Evolutionary conservation across 2,329 filamentous ascomycete species (phyloP), one percentile per base, ranked within the genome.

Genomic region (Penicillium sp.): DNA sequence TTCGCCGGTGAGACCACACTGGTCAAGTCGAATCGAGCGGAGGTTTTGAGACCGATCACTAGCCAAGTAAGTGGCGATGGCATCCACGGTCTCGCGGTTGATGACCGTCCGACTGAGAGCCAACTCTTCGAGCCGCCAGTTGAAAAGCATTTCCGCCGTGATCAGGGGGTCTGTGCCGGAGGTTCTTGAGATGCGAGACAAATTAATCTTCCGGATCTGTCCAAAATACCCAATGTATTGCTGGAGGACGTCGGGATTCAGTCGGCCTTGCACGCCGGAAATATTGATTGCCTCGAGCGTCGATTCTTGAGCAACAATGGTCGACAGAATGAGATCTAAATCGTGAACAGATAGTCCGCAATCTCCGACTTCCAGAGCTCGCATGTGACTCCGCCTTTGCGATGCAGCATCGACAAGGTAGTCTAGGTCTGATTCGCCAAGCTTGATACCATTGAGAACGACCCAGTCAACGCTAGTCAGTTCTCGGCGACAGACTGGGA

Each of bases 381-480:
- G 83, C 49, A 90, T 77, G 63, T 87, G 84, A 53, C 86, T 87
- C 24, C 77, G 77, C 59, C 81, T 79, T 56, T 88, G 85, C 1
- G 86, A 86, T 9, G 86, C 84, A n/a, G 86, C 86, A 59, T 86
- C 86, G 43, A 89, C 84, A 43, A 88, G 65, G 62, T 77, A 80
- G 59, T 90, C 87, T 49, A 90, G 74, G 70, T 90, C 88, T 0
- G 85, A 84, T 50, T 90, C 87, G 39, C 85, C 86, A n/a, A 90
- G 79, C 56, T 83, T 81, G 57, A 90, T 87, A 11, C 86, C 86
- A 56, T 85, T 89, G 55, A 90, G 72, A 21, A 83, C 79, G 49
- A 90, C 82, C 87, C 87, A 90, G 67, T 88, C 85, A 16, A 90
- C 83, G 62, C 86, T 87, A 0, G 87, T 90, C 22, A 86, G 78